Percentiles rank a stretch among this genome's conserved stretches.
phyloP scores from a whole-genome alignment of 139 green algal species.

The Auxenochlorella protothecoides region DNA sequence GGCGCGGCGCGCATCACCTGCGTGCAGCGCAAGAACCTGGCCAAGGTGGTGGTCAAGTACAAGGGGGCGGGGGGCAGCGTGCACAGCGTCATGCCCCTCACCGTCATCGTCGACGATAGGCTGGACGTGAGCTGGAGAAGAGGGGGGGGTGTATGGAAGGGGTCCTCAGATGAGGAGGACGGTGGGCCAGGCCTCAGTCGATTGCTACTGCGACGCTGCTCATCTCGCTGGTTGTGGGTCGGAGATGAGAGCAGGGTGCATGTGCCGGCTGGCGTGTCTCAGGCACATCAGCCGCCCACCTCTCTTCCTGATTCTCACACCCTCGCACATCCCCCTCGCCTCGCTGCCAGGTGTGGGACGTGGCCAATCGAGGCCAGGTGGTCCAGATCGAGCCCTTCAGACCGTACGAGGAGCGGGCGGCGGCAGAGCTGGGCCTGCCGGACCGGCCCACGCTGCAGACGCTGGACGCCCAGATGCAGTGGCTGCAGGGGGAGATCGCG shows the following conservation, averaged over 20 bases:
- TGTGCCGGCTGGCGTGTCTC: background rate
- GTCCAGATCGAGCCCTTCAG: slow-evolving; percentile 47
- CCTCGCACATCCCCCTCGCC: background rate
- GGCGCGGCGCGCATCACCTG: background rate
- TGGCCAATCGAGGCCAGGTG: slow-evolving; percentile 35
- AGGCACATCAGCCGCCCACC: too few relatives aligned
- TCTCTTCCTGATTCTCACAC: too few relatives aligned
- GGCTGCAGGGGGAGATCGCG: slow-evolving; percentile 11
- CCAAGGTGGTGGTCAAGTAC: background rate
- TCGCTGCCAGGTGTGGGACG: slow-evolving; percentile 45
- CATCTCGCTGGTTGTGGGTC: too few relatives aligned
- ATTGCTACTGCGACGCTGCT: too few relatives aligned
- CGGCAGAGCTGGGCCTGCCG: background rate
- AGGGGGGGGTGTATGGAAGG: background rate
- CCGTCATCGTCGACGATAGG: slow-evolving; percentile 70
- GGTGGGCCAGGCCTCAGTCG: too few relatives aligned
- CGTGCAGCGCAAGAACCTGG: background rate
- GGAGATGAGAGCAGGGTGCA: too few relatives aligned
- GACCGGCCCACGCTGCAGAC: slow-evolving; percentile 5
- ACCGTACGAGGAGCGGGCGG: slow-evolving; percentile 15
- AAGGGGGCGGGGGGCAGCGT: background rate
- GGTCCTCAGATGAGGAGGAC: background rate
- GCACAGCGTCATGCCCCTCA: slow-evolving; percentile 49
- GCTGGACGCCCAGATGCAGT: slow-evolving; percentile 8
- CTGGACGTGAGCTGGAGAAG: slow-evolving; percentile 43